Percentiles rank a stretch among this genome's conserved stretches.
phyloP scores from a whole-genome alignment of 495 filamentous ascomycete genomes.

The Podospora pseudopauciseta region DNA sequence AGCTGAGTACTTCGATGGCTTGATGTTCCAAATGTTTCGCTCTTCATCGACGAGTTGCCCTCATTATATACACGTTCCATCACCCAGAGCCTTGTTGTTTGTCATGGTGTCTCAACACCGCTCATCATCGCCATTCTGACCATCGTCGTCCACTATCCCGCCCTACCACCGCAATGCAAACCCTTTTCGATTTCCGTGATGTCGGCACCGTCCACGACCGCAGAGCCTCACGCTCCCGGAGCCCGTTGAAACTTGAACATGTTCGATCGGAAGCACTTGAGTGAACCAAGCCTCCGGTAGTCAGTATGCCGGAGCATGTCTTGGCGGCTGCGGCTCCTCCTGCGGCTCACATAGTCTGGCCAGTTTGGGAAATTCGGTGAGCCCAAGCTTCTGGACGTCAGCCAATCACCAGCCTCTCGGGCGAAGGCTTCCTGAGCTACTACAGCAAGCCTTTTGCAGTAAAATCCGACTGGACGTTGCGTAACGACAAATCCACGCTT shows the following conservation, averaged over 20 bases:
- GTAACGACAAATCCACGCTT: neutral
- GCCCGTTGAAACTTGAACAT: slow-evolving; percentile 4
- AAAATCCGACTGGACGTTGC: neutral
- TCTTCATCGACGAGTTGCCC: neutral
- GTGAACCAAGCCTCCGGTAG: slow-evolving; percentile 2
- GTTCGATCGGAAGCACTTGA: neutral
- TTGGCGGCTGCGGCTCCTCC: neutral
- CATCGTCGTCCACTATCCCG: neutral
- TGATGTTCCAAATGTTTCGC: neutral
- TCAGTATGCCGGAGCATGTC: neutral
- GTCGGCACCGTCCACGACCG: neutral
- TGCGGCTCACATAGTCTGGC: neutral
- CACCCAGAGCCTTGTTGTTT: neutral
- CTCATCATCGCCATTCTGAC: neutral
- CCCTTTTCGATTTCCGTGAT: neutral
- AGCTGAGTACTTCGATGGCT: neutral
- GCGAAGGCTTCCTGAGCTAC: neutral
- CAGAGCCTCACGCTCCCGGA: slow-evolving; percentile 1
- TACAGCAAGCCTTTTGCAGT: neutral
- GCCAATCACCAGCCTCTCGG: neutral
- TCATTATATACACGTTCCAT: slow-evolving; percentile 8
- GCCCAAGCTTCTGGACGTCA: neutral
- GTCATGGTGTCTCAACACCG: neutral
- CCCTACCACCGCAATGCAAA: neutral
- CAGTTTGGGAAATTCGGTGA: neutral